These are phyloP conservation scores for Backusella circina DNA, from an alignment of 192 early-diverging fungal species.

Conservation along the genomic window DNA sequence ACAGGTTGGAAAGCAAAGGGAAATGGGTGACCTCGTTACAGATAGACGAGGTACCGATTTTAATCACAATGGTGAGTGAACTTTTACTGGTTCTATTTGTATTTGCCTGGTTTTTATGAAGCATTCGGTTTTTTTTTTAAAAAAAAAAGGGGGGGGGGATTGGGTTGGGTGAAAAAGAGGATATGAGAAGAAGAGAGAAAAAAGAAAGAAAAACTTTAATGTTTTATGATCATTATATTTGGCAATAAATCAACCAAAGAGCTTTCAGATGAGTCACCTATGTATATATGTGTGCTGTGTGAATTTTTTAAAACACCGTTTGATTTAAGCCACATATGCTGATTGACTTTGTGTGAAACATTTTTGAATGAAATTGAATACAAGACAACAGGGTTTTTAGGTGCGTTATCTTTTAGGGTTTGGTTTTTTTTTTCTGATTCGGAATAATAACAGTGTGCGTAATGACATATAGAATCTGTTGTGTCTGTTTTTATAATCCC, in stretches of 20 bases:
- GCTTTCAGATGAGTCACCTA: not conserved
- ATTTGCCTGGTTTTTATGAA: slow-evolving; percentile 30
- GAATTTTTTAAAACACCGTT: not conserved
- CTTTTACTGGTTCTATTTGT: slow-evolving; percentile 4
- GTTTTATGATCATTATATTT: not conserved
- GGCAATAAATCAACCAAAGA: not conserved
- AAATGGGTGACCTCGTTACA: slow-evolving; percentile 90
- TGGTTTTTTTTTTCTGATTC: not conserved
- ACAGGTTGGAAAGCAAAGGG: slow-evolving; percentile 86
- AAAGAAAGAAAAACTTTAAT: not conserved
- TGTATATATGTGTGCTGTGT: not conserved
- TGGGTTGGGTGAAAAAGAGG: not conserved
- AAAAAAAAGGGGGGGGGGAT: not conserved
- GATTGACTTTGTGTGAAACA: not conserved
- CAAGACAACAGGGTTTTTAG: not conserved
- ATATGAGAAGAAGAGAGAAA: not conserved
- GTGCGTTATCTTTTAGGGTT: not conserved
- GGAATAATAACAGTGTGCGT: not conserved
- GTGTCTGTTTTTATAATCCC: too few species aligned
- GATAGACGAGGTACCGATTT: slow-evolving; percentile 96
- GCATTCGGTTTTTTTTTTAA: slow-evolving; percentile 1
- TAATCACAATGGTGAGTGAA: slow-evolving; percentile 78
- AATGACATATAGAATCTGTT: not conserved
- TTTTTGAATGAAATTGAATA: not conserved
- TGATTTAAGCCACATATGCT: not conserved